A percentile compares a stretch with the other conserved stretches of the same genome.
Conservation (phyloP, 78 protist species). For the Kipferlia bialata region DNA sequence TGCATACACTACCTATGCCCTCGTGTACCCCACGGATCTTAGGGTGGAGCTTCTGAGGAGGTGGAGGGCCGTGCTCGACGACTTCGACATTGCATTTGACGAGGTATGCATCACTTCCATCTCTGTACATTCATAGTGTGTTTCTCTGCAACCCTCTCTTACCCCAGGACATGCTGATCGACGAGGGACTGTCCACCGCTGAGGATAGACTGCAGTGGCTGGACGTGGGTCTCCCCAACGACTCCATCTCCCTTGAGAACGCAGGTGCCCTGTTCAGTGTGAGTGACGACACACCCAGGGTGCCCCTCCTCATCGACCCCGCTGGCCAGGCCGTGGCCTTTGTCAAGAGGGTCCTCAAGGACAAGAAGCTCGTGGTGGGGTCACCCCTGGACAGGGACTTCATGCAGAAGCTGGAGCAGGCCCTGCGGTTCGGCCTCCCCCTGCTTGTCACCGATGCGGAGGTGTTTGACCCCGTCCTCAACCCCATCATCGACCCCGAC, state of each 20-base stretch:
- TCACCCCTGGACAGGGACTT: constrained; percentile 53
- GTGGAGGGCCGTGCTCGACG: constrained; percentile 50
- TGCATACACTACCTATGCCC: neutral
- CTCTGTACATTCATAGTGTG: too few relatives aligned
- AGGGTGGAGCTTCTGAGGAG: neutral
- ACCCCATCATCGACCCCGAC: constrained; percentile 83
- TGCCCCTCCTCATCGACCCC: constrained; percentile 91
- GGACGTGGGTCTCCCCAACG: constrained; percentile 70
- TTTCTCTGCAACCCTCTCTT: too few relatives aligned
- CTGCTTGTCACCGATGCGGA: constrained; percentile 89
- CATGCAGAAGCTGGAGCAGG: constrained; percentile 62
- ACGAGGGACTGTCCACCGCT: constrained; percentile 63
- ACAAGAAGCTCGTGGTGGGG: constrained; percentile 34
- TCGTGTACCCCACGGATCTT: neutral
- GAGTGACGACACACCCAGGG: constrained; percentile 18
- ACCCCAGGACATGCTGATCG: constrained; percentile 41
- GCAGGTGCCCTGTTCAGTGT: too few relatives aligned
- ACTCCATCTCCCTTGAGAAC: constrained; percentile 80
- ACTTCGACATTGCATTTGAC: constrained; percentile 23
- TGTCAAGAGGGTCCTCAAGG: constrained; percentile 47
- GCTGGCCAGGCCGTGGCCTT: constrained; percentile 76
- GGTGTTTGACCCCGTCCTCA: constrained; percentile 80
- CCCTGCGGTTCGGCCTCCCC: constrained; percentile 71
- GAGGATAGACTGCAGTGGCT: constrained; percentile 52
- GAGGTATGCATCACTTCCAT: too few relatives aligned